These are phyloP conservation scores for Platismatia glauca DNA, from an alignment of 495 filamentous ascomycete species.

Conservation along the genomic window DNA sequence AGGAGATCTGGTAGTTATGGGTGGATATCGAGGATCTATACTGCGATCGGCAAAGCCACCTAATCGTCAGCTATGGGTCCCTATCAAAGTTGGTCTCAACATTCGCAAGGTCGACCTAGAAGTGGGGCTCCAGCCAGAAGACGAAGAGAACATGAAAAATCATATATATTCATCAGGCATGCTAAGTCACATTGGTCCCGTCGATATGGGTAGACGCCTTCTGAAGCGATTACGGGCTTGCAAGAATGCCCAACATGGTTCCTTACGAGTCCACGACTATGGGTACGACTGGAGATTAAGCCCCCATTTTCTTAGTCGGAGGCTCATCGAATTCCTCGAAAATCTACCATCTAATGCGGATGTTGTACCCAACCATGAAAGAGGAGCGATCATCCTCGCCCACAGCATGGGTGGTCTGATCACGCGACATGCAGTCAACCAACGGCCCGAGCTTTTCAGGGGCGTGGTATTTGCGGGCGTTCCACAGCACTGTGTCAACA, in stretches of 20 bases:
- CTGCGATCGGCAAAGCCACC: constrained; percentile 76
- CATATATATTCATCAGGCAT: constrained; percentile 75
- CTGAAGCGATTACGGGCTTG: constrained; percentile 69
- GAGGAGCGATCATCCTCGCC: constrained; percentile 74
- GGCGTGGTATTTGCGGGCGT: constrained; percentile 82
- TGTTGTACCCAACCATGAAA: constrained; percentile 35
- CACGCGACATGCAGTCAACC: constrained; percentile 81
- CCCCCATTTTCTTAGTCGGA: constrained; percentile 63
- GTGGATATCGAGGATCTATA: constrained; percentile 84
- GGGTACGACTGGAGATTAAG: constrained; percentile 95
- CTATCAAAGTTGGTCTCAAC: constrained; percentile 88
- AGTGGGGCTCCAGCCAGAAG: constrained; percentile 71
- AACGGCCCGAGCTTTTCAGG: constrained; percentile 75
- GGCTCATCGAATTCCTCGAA: constrained; percentile 63
- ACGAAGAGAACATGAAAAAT: constrained; percentile 78
- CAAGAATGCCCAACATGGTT: constrained; percentile 60
- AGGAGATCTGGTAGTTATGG: constrained; percentile 82
- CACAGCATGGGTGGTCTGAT: constrained; percentile 89
- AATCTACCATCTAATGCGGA: constrained; percentile 63
- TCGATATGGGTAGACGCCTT: constrained; percentile 77
- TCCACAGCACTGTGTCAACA: constrained; percentile 80
- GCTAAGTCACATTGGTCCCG: constrained; percentile 80
- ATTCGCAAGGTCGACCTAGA: constrained; percentile 88
- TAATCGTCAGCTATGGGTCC: constrained; percentile 80
- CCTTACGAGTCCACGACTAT: constrained; percentile 75